A percentile compares a stretch with the other conserved stretches of the same genome.
Evolutionary conservation across 225 moss, liverwort and hornwort genomes (phyloP).

Genomic region (Pseudoscleropodium purum): DNA sequence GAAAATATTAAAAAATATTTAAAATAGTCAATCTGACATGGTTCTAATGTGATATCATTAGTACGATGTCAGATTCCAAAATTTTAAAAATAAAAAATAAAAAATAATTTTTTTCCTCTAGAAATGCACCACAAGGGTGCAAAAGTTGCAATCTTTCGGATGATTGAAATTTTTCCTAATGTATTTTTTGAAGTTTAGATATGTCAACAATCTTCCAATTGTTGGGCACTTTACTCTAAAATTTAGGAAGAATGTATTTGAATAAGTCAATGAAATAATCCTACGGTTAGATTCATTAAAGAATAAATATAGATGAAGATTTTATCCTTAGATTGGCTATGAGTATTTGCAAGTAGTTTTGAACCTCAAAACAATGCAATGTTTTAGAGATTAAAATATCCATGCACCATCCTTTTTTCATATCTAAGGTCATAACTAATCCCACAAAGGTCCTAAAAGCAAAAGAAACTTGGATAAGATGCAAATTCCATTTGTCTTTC

Average conservation of each 20-base stretch:
- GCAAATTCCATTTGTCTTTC: neutral
- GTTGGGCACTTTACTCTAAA: accelerated
- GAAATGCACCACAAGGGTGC: no score
- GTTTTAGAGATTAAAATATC: no score
- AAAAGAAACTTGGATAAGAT: neutral
- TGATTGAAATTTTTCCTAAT: no score
- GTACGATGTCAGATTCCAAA: no score
- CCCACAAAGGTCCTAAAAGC: neutral
- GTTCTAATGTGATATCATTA: no score
- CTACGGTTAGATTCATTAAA: accelerated
- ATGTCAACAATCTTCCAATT: neutral
- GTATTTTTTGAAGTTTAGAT: neutral
- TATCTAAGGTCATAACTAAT: neutral
- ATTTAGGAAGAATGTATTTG: neutral
- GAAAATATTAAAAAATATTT: no score
- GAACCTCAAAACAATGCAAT: neutral
- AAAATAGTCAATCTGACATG: no score
- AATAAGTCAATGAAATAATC: neutral
- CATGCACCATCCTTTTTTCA: no score
- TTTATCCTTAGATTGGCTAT: neutral
- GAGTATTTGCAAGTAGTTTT: neutral
- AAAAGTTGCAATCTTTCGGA: no score
- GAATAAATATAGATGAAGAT: neutral
- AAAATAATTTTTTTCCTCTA: no score
- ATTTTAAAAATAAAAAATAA: no score